phyloP scores from a whole-genome alignment of 768 basidiomycete species.

The Auricularia cornea region DNA sequence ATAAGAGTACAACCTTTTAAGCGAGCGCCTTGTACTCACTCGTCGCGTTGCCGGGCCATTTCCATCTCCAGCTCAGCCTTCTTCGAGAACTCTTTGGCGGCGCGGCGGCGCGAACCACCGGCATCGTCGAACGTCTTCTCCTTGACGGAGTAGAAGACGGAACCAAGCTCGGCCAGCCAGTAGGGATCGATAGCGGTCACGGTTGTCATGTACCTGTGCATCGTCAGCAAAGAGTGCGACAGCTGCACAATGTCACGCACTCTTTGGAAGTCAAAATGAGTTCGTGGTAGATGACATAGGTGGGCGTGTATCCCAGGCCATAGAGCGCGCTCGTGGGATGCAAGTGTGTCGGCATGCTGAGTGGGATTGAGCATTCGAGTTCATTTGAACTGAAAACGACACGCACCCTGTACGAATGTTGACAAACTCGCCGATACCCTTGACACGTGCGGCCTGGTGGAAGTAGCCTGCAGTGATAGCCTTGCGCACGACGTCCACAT shows the following conservation, averaged over 20 bases:
- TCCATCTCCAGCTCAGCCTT: constrained; percentile 86
- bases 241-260: constrained; percentile 5
- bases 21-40: constrained; percentile 40
- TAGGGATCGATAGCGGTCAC: constrained; percentile 97
- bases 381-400: neutral
- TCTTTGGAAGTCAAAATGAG: constrained; percentile 91
- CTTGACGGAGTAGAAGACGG: constrained; percentile 95
- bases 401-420: constrained; percentile 78
- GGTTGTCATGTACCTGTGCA: constrained; percentile 85
- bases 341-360: constrained; percentile 78
- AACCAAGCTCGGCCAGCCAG: constrained; percentile 94
- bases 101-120: constrained; percentile 56
- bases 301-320: constrained; percentile 92
- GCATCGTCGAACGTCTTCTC: constrained; percentile 96
- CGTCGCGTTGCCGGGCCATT: constrained; percentile 78
- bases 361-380: neutral
- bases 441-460: constrained; percentile 96
- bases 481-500: constrained; percentile 91
- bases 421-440: constrained; percentile 98
- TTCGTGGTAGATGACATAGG: constrained; percentile 96
- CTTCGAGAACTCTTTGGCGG: constrained; percentile 87
- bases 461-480: constrained; percentile 97
- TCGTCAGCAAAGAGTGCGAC: constrained; percentile 13
- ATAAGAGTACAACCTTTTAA: neutral
- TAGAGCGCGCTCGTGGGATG: constrained; percentile 97